Conservation (phyloP, 2,329 filamentous ascomycete species). For the Phaeoacremonium minimum region DNA sequence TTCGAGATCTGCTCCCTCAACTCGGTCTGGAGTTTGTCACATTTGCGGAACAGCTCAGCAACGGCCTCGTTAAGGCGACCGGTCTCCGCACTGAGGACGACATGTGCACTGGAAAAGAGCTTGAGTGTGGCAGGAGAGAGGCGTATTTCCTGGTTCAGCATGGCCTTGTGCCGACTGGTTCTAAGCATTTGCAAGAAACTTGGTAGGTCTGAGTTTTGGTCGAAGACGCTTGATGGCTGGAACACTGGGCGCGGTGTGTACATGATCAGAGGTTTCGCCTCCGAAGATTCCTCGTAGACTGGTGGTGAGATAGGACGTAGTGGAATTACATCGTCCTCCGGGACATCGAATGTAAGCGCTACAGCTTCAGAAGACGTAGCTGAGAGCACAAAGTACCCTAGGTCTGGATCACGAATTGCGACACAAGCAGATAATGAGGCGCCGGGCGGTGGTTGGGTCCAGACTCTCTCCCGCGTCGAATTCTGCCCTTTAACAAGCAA, state of each 20-base stretch:
- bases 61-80: slow-evolving; percentile 64
- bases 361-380: slow-evolving; percentile 55
- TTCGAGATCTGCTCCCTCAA: slow-evolving; percentile 63
- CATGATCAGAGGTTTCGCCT: slow-evolving; percentile 44
- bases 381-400: slow-evolving; percentile 60
- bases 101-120: slow-evolving; percentile 69
- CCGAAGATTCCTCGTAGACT: slow-evolving; percentile 20
- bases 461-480: slow-evolving; percentile 51
- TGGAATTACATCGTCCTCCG: slow-evolving; percentile 45
- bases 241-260: slow-evolving; percentile 64
- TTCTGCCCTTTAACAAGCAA: slow-evolving; percentile 55
- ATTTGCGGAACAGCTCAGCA: slow-evolving; percentile 68
- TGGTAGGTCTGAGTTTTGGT: slow-evolving; percentile 22
- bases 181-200: slow-evolving; percentile 49
- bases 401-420: slow-evolving; percentile 54
- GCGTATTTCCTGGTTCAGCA: slow-evolving; percentile 63
- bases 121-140: slow-evolving; percentile 68
- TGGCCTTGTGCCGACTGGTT: slow-evolving; percentile 55
- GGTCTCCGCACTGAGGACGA: slow-evolving; percentile 66
- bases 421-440: slow-evolving; percentile 48
- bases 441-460: slow-evolving; percentile 45
- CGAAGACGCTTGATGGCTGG: slow-evolving; percentile 58
- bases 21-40: slow-evolving; percentile 63
- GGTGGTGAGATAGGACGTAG: slow-evolving; percentile 18
- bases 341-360: slow-evolving; percentile 54